Conservation (phyloP, 108 stramenopile species). For the Chaetoceros muelleri region DNA sequence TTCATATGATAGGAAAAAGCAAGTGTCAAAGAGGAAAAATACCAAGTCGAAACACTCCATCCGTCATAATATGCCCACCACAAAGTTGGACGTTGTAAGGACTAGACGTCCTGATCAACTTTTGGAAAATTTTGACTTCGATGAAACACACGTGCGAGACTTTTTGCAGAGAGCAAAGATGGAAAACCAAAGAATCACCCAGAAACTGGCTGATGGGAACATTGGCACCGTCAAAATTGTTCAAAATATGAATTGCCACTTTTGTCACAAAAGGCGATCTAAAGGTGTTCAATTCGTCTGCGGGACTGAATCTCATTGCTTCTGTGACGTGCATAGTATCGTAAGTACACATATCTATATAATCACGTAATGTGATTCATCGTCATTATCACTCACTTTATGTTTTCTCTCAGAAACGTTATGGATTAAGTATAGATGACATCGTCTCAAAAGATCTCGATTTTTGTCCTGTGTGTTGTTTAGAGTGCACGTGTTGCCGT, state of each 20-base stretch:
- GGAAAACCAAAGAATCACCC: neutral
- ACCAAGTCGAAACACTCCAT: neutral
- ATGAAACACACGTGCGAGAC: no score
- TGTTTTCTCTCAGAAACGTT: constrained; percentile 3
- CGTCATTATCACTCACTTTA: constrained; percentile 1
- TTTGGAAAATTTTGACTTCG: no score
- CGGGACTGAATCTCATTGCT: constrained; percentile 22
- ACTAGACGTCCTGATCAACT: no score
- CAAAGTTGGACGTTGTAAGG: no score
- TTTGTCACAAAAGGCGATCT: constrained; percentile 39
- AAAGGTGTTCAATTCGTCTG: constrained; percentile 38
- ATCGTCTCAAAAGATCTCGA: constrained; percentile 1
- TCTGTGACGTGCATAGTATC: constrained; percentile 45
- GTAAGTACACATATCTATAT: constrained; percentile 14
- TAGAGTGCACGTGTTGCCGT: constrained; percentile 1
- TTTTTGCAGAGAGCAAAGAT: neutral
- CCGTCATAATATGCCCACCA: no score
- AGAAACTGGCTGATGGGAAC: constrained; percentile 6
- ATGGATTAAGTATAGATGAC: constrained; percentile 9
- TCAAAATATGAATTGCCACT: constrained; percentile 43
- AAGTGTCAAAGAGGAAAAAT: constrained; percentile 11
- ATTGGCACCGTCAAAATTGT: constrained; percentile 4
- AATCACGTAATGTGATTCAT: constrained; percentile 1
- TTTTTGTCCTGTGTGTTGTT: constrained; percentile 31
- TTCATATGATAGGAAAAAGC: neutral